phyloP scores from a whole-genome alignment of 768 basidiomycete species.

The Mycena venus region DNA sequence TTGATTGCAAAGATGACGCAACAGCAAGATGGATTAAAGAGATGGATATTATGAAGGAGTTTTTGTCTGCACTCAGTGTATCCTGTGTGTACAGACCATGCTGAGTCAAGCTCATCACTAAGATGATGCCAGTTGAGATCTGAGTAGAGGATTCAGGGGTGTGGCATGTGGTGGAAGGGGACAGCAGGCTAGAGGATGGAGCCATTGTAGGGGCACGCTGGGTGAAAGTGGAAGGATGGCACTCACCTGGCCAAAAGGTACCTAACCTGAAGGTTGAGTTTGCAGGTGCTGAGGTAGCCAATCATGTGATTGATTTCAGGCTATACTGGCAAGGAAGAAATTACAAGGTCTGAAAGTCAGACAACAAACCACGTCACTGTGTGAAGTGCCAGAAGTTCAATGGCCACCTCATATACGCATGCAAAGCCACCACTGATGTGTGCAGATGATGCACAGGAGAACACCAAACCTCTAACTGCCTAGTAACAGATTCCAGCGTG shows the following conservation, averaged over 20 bases:
- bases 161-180: background rate
- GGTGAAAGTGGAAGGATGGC: background rate
- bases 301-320: constrained; percentile 23
- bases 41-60: background rate
- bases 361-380: background rate
- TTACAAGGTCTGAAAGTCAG: background rate
- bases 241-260: background rate
- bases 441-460: background rate
- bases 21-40: background rate
- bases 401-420: background rate
- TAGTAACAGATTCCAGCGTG: background rate
- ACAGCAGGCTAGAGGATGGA: background rate
- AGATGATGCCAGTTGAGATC: background rate
- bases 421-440: background rate
- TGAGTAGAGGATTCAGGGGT: background rate
- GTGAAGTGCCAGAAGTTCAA: background rate
- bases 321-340: constrained; percentile 10
- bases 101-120: background rate
- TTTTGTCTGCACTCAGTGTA: background rate
- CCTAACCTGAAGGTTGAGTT: constrained; percentile 1
- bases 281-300: constrained; percentile 22
- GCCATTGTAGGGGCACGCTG: background rate
- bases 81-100: background rate
- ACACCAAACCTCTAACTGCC: background rate
- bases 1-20: constrained; percentile 6